Base-by-base conservation (phyloP, 179 eudicot species). In the Spergularia azorica region DNA sequence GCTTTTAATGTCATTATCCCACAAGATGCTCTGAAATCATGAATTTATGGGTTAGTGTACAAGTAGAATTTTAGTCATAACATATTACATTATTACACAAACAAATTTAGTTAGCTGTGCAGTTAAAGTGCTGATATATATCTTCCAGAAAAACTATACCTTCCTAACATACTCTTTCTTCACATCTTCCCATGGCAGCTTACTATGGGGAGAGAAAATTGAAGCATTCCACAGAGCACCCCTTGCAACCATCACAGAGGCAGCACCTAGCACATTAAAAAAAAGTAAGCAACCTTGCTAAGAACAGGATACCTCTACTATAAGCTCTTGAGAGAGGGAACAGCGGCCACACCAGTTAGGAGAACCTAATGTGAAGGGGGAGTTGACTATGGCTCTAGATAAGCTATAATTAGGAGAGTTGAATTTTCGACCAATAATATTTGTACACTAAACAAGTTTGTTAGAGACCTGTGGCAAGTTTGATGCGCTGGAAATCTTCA, bases 221-320 rank as follows among this genome's bases (percentile, higher is more conserved):
- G 98, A 94, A 68, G 92, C 90, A 76, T 94, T 94, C 98, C 98
- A 94, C 79, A 94, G 92, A 74, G 97, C 98, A 54, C 97, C 95
- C 83, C 98, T 88, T 55, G 97, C 98, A 83, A 92, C 87, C 98
- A 94, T 94, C 75, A 94, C 90, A n/a, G 98, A 90, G 9, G 92
- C 79, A 66, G 97, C 98, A 87, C 98, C 98, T 94, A 65, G 48
- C 78, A 79, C 38, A 77, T 66, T 71, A 71, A 71, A 67, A 20
- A 59, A 69, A 14, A 66, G 14, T 14, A 36, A 36, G 4, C 0
- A 36, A 12, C 26, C 9, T 5, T 26, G 20, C 9, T 26, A 11
- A 10, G 20, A 20, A 64, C 38, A 75, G 38, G 20, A 16, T 17
- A 54, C 3, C 16, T 15, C 48, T 64, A 18, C 5, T 38, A 14